Conservation (phyloP, 306 rosid genomes). For the Comarum palustre region DNA sequence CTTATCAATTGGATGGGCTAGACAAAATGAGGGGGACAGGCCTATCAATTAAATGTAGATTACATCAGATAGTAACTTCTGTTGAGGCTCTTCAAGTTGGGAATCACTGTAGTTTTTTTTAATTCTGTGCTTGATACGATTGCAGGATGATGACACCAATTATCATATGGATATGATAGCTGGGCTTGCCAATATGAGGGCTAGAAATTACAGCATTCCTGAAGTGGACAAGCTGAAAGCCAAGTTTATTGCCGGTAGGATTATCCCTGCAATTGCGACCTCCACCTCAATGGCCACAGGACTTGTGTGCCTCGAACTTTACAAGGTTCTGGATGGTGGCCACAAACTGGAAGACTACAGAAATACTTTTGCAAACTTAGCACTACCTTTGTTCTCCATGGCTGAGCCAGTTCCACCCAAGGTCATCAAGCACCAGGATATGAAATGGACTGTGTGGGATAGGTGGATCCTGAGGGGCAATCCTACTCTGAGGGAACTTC, state of each 20-base stretch:
- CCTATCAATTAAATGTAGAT: not conserved
- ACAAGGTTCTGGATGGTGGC: constrained; percentile 72
- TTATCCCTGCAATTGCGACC: constrained; percentile 97
- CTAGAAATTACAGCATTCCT: constrained; percentile 84
- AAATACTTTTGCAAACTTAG: constrained; percentile 85
- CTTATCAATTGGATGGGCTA: not conserved
- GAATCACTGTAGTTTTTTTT: not conserved
- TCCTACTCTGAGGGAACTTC: constrained; percentile 76
- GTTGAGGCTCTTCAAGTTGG: not conserved
- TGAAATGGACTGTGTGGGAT: constrained; percentile 98
- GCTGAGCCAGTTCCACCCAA: constrained; percentile 94
- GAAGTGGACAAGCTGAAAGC: constrained; percentile 98
- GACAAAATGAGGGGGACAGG: not conserved
- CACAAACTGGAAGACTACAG: constrained; percentile 86
- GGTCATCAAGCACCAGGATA: constrained; percentile 65
- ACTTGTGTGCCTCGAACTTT: constrained; percentile 88
- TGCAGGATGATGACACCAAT: constrained; percentile 96
- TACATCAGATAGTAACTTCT: not conserved
- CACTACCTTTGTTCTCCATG: constrained; percentile 81
- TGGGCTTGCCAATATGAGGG: constrained; percentile 99
- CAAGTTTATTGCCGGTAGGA: constrained; percentile 91
- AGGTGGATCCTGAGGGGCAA: constrained; percentile 70
- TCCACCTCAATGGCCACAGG: constrained; percentile 97
- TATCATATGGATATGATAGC: constrained; percentile 93
- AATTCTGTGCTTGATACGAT: constrained; percentile 12